These are phyloP conservation scores for Cystofilobasidium capitatum DNA, from an alignment of 768 basidiomycete genomes.

Conservation along the genomic window DNA sequence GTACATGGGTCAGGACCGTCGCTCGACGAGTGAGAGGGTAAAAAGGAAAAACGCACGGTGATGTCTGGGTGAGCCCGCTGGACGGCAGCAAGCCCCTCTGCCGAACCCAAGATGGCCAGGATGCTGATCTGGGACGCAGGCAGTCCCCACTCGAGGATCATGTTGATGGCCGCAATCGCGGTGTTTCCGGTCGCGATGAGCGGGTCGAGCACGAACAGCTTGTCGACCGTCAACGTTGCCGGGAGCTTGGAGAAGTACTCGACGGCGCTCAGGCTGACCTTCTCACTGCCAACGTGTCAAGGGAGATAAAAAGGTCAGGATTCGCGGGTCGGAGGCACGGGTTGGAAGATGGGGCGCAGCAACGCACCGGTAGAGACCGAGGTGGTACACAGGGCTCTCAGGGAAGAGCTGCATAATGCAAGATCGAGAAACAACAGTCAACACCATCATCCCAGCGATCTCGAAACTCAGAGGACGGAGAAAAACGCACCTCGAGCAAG, in stretches of 20 bases:
- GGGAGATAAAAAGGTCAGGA: neutral
- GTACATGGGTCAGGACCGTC: neutral
- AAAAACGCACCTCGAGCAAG: too few relatives aligned
- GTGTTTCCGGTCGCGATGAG: slow-evolving; percentile 91
- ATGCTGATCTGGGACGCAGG: slow-evolving; percentile 64
- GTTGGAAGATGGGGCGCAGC: neutral
- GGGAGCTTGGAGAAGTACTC: slow-evolving; percentile 63
- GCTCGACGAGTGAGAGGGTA: too few relatives aligned
- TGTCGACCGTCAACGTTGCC: slow-evolving; percentile 60
- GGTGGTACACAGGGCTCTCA: slow-evolving; percentile 77
- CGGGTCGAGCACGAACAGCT: slow-evolving; percentile 81
- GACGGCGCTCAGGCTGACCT: slow-evolving; percentile 75
- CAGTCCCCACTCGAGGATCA: slow-evolving; percentile 51
- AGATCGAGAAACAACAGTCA: slow-evolving; percentile 41
- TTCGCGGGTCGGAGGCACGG: neutral
- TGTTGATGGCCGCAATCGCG: slow-evolving; percentile 71
- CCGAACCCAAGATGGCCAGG: slow-evolving; percentile 68
- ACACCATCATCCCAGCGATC: neutral
- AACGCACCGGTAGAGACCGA: slow-evolving; percentile 56
- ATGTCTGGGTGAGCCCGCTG: slow-evolving; percentile 61
- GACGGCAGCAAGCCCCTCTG: slow-evolving; percentile 61
- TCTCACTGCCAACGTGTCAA: slow-evolving; percentile 41
- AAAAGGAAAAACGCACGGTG: slow-evolving; percentile 63
- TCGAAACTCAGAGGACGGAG: too few relatives aligned
- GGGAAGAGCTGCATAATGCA: slow-evolving; percentile 79